These are phyloP conservation scores for Penicillium antarcticum DNA, from an alignment of 495 filamentous ascomycete species.

Conservation along the genomic window DNA sequence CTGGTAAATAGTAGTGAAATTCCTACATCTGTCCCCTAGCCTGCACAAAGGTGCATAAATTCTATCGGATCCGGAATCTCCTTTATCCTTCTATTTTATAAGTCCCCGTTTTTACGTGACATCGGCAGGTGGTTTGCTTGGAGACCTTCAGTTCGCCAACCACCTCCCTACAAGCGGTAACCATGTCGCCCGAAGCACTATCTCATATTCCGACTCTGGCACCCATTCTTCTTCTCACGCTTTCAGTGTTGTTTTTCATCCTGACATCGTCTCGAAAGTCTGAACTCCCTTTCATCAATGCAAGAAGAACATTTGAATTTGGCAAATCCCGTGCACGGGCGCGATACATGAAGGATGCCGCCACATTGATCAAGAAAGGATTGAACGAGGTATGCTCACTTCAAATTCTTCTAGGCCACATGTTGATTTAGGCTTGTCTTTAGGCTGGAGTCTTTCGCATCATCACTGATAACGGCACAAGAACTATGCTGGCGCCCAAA, in stretches of 20 bases:
- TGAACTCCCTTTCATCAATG: not conserved
- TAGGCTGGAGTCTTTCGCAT: slow-evolving; percentile 2
- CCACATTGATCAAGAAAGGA: not conserved
- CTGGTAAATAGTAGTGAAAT: no score
- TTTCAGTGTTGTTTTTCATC: not conserved
- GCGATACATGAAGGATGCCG: not conserved
- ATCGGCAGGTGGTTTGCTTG: no score
- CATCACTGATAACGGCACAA: slow-evolving; percentile 3
- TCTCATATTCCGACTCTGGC: no score
- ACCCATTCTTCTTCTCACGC: no score
- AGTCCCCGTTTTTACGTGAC: no score
- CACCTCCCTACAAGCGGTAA: no score
- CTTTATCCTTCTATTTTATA: no score
- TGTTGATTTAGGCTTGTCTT: not conserved
- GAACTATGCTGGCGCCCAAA: slow-evolving; percentile 2
- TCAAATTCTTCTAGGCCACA: not conserved
- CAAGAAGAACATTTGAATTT: not conserved
- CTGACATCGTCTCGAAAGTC: not conserved
- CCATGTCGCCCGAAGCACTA: no score
- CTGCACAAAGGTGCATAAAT: no score
- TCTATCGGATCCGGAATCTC: no score
- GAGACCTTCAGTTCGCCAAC: no score
- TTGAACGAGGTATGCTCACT: not conserved
- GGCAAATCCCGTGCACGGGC: not conserved
- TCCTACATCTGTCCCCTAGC: no score